These are phyloP conservation scores for Styphnolobium japonicum DNA, from an alignment of 306 rosid genomes.

Conservation along the genomic window DNA sequence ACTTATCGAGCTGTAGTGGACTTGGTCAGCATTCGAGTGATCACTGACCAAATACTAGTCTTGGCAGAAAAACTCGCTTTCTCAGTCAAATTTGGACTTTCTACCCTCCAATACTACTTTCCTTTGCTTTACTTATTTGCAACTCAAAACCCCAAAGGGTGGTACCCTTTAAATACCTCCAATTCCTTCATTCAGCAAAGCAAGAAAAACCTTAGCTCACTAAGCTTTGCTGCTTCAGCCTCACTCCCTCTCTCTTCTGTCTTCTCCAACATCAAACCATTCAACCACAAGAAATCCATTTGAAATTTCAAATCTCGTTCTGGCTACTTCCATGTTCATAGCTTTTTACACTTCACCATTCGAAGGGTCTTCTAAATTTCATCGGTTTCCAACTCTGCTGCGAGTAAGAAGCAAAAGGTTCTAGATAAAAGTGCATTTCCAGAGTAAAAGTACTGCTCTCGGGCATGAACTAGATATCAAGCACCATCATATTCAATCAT, in stretches of 20 bases:
- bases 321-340: constrained; percentile 32
- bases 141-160: neutral
- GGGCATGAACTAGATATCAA: constrained; percentile 10
- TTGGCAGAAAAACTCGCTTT: constrained; percentile 68
- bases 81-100: constrained; percentile 61
- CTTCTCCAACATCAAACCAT: neutral
- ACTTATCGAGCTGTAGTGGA: constrained; percentile 26
- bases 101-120: constrained; percentile 1
- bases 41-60: constrained; percentile 51
- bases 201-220: neutral
- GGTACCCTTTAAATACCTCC: constrained; percentile 32
- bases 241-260: neutral
- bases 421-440: constrained; percentile 15
- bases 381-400: constrained; percentile 18
- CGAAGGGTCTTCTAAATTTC: constrained; percentile 10
- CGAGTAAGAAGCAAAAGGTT: constrained; percentile 20
- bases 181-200: constrained; percentile 3
- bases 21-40: constrained; percentile 47
- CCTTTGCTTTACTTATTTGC: neutral
- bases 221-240: neutral
- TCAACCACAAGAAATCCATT: neutral
- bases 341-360: constrained; percentile 28
- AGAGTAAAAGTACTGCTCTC: neutral
- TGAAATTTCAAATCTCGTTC: constrained; percentile 15
- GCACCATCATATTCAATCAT: neutral